Conservation (phyloP, 2,329 filamentous ascomycete genomes). For the Truncatella angustata region DNA sequence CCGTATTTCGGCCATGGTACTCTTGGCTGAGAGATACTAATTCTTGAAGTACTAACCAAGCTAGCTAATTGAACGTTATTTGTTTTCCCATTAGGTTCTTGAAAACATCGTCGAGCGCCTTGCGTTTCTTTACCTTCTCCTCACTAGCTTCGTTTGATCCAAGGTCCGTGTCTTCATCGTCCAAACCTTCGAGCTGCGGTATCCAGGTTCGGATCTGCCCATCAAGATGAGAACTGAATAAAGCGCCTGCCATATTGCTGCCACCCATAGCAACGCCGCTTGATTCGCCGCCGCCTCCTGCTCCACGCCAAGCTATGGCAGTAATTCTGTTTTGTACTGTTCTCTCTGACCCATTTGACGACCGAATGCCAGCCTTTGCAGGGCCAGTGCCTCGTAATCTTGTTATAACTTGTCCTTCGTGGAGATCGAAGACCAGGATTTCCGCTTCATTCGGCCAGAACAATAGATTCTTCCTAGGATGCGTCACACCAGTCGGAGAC, state of each 20-base stretch:
- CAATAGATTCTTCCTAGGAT: conserved; percentile 61
- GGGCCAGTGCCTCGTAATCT: conserved; percentile 66
- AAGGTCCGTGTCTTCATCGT: conserved; percentile 48
- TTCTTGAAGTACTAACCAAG: not conserved
- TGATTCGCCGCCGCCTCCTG: conserved; percentile 56
- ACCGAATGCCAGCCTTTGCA: conserved; percentile 42
- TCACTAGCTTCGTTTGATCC: conserved; percentile 35
- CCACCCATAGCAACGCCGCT: conserved; percentile 61
- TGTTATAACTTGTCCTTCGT: conserved; percentile 71
- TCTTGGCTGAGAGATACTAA: not conserved
- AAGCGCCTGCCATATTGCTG: conserved; percentile 46
- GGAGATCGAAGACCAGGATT: conserved; percentile 76
- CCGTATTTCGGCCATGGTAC: not conserved
- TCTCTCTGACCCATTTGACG: conserved; percentile 47
- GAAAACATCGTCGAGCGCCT: conserved; percentile 78
- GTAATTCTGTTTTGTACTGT: conserved; percentile 68
- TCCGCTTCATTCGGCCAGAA: conserved; percentile 82
- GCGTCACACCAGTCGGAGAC: conserved; percentile 58
- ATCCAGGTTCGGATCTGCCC: conserved; percentile 81
- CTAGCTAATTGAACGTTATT: conserved; percentile 56
- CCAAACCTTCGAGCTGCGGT: conserved; percentile 53
- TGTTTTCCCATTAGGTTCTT: conserved; percentile 70
- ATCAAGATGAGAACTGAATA: conserved; percentile 83
- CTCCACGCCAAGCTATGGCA: conserved; percentile 68
- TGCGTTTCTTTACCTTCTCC: conserved; percentile 66